A percentile compares a stretch with the other conserved stretches of the same genome.
Conservation (phyloP, 352 stramenopile species). For the Pythium utonaiense region DNA sequence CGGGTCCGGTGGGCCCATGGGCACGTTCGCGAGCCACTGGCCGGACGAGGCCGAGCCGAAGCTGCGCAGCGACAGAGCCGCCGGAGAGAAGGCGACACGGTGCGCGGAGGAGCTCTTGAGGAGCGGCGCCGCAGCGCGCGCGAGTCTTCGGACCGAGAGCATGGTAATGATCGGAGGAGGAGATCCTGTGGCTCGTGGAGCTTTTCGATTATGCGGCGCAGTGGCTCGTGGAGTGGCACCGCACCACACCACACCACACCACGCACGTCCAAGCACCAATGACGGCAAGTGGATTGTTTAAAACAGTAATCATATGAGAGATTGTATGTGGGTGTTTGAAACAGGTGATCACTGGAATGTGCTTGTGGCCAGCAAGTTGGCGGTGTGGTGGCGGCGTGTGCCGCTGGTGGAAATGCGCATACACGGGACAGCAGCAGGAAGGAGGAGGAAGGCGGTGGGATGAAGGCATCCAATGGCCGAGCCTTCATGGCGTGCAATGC, state of each 20-base stretch:
- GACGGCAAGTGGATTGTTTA: conserved; percentile 1
- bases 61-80: conserved; percentile 28
- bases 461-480: too few relatives aligned
- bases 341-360: conserved; percentile 4
- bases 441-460: too few relatives aligned
- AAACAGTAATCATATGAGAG: conserved; percentile 4
- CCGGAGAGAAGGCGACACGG: conserved; percentile 11
- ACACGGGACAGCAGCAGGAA: neutral
- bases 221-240: neutral
- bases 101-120: conserved; percentile 18
- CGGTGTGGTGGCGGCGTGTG: neutral
- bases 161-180: neutral
- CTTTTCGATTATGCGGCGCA: neutral
- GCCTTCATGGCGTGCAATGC: too few relatives aligned
- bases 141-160: conserved; percentile 20
- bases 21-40: conserved; percentile 78
- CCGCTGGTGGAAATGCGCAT: conserved; percentile 9
- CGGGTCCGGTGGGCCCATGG: conserved; percentile 94
- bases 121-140: conserved; percentile 14
- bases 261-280: conserved; percentile 11
- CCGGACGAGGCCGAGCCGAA: conserved; percentile 43
- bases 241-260: conserved; percentile 2
- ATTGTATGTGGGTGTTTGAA: conserved; percentile 3
- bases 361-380: conserved; percentile 8
- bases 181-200: conserved; percentile 8